Conservation (phyloP, 75 land plant genomes). For the Cunninghamia lanceolata region DNA sequence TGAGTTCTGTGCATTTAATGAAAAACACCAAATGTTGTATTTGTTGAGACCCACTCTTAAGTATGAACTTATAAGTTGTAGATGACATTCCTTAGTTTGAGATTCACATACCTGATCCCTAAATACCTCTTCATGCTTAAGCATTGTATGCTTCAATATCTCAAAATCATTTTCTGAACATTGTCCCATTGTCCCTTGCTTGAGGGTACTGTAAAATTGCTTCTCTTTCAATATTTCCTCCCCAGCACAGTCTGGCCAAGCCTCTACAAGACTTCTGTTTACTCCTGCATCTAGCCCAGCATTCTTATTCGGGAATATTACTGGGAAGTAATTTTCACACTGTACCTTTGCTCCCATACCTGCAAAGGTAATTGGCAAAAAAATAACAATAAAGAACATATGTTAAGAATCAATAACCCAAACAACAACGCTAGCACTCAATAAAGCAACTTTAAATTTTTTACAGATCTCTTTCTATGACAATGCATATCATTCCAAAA, state of each 20-base stretch:
- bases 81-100: neutral
- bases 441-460: neutral
- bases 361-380: conserved; percentile 11
- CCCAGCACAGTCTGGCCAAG: conserved; percentile 38
- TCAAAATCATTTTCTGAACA: conserved; percentile 48
- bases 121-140: conserved; percentile 65
- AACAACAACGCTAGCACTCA: neutral
- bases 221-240: conserved; percentile 30
- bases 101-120: conserved; percentile 54
- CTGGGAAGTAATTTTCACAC: conserved; percentile 48
- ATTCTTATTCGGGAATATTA: conserved; percentile 33
- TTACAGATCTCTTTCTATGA: neutral
- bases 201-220: conserved; percentile 32
- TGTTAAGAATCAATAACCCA: neutral
- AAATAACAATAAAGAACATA: neutral
- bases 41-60: neutral
- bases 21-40: neutral
- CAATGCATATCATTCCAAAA: neutral
- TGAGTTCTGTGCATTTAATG: neutral
- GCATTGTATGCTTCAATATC: conserved; percentile 62
- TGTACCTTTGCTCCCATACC: conserved; percentile 72
- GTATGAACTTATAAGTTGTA: neutral
- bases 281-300: conserved; percentile 20
- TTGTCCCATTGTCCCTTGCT: conserved; percentile 14
- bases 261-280: neutral